Percentiles rank a stretch among this genome's conserved stretches.
Evolutionary conservation across 2,329 filamentous ascomycete genomes (phyloP).

Genomic region (Hypoxylon sp.): DNA sequence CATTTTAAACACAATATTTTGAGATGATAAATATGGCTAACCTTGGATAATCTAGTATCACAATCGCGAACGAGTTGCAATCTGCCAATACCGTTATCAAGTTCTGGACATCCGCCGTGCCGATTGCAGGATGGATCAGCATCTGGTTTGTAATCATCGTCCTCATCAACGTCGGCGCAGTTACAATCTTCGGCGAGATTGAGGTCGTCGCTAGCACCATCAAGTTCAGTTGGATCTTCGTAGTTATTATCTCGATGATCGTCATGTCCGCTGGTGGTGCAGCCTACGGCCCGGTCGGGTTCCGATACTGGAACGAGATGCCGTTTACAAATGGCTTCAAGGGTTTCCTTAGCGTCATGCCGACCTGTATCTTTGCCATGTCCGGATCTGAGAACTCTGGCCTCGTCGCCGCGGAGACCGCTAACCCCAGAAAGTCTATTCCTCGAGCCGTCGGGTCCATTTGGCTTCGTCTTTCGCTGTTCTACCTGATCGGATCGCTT

Average conservation of each 20-base stretch:
- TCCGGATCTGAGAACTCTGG: slow-evolving; percentile 62
- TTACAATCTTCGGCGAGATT: slow-evolving; percentile 62
- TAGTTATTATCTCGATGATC: slow-evolving; percentile 62
- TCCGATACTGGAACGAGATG: slow-evolving; percentile 61
- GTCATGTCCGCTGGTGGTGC: slow-evolving; percentile 63
- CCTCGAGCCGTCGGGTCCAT: slow-evolving; percentile 63
- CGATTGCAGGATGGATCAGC: slow-evolving; percentile 61
- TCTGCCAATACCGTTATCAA: slow-evolving; percentile 60
- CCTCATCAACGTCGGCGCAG: slow-evolving; percentile 59
- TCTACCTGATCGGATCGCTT: slow-evolving; percentile 62
- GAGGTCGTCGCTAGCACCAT: slow-evolving; percentile 62
- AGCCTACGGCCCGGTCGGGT: slow-evolving; percentile 58
- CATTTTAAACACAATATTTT: background rate
- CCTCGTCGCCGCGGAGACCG: slow-evolving; percentile 61
- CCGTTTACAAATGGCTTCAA: slow-evolving; percentile 63
- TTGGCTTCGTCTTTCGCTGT: slow-evolving; percentile 62
- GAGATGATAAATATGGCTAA: background rate
- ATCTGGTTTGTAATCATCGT: slow-evolving; percentile 61
- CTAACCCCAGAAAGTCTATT: slow-evolving; percentile 60
- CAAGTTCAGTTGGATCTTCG: slow-evolving; percentile 65
- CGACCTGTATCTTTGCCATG: slow-evolving; percentile 66
- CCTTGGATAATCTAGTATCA: slow-evolving; percentile 51
- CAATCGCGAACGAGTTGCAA: slow-evolving; percentile 61
- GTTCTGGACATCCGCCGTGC: slow-evolving; percentile 62
- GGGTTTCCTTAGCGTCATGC: slow-evolving; percentile 69